Percentiles rank a stretch among this genome's conserved stretches.
Evolutionary conservation across 805 yeast genomes (phyloP).

Genomic region (Brettanomyces custersianus): DNA sequence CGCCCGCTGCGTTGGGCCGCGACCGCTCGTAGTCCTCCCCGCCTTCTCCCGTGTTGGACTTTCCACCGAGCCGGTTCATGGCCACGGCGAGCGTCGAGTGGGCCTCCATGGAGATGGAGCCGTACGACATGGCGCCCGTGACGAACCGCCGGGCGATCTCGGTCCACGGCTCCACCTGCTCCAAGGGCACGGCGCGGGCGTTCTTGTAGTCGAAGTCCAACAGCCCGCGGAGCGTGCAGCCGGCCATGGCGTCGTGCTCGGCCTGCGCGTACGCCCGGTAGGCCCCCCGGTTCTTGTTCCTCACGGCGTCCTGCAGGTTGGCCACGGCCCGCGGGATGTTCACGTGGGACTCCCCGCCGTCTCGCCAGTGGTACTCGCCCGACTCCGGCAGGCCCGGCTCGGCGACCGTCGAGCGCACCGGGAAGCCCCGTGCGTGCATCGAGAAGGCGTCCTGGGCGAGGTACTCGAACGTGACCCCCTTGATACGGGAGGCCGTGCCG

Average conservation of each 20-base stretch:
- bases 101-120: constrained; percentile 97
- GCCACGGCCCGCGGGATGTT: constrained; percentile 95
- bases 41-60: constrained; percentile 98
- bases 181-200: constrained; percentile 76
- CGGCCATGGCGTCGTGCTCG: constrained; percentile 84
- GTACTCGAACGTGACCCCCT: constrained; percentile 91
- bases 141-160: constrained; percentile 95
- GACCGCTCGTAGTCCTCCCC: constrained; percentile 97
- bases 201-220: constrained; percentile 78
- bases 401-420: constrained; percentile 60
- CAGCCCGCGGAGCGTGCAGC: constrained; percentile 90
- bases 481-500: constrained; percentile 95
- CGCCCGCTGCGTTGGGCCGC: constrained; percentile 72
- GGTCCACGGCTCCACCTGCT: constrained; percentile 99
- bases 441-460: constrained; percentile 96
- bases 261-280: constrained; percentile 83
- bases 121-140: constrained; percentile 99
- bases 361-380: constrained; percentile 98
- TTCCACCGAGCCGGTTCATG: constrained; percentile 96
- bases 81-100: constrained; percentile 97
- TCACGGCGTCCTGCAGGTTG: constrained; percentile 93
- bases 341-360: constrained; percentile 93
- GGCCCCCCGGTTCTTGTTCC: constrained; percentile 90
- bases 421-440: constrained; percentile 87
- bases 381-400: constrained; percentile 80